Evolutionary conservation across 2,329 filamentous ascomycete species (phyloP).

Genomic region (Penicillium sp.): DNA sequence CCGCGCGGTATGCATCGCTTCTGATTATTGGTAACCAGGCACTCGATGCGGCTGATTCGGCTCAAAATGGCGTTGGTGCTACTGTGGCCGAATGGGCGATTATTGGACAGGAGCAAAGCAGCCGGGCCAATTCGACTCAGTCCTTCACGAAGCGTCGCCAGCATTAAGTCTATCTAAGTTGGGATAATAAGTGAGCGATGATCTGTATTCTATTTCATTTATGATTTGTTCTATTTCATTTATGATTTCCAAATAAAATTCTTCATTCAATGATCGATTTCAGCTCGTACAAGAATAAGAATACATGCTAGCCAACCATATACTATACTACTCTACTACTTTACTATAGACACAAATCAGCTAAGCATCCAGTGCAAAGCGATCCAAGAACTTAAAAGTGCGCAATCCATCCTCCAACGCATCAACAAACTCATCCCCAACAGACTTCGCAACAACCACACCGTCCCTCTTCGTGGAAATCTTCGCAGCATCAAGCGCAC

Average conservation of each 20-base stretch:
- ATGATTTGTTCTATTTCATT: too few relatives aligned
- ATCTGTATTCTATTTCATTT: too few relatives aligned
- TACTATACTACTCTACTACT: too few relatives aligned
- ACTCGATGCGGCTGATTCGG: conserved; percentile 25
- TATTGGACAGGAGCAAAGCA: conserved; percentile 22
- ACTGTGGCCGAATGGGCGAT: conserved; percentile 48
- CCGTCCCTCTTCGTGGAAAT: conserved; percentile 39
- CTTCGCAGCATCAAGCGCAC: conserved; percentile 41
- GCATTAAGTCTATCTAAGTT: neutral
- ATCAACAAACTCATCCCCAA: conserved; percentile 40
- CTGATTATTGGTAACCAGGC: conserved; percentile 43
- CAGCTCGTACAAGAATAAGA: too few relatives aligned
- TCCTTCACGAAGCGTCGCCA: conserved; percentile 10
- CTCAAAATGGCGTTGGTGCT: conserved; percentile 40
- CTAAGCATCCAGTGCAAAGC: conserved; percentile 55
- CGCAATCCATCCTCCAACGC: conserved; percentile 55
- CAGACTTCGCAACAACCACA: conserved; percentile 31
- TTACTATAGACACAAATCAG: neutral
- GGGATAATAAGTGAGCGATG: too few relatives aligned
- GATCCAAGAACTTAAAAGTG: conserved; percentile 61
- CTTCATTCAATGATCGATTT: too few relatives aligned
- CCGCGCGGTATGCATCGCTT: conserved; percentile 41
- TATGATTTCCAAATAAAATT: too few relatives aligned
- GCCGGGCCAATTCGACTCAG: neutral
- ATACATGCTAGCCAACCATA: too few relatives aligned